These are phyloP conservation scores for Chlorophyllum brunneum DNA, from an alignment of 768 basidiomycete genomes.

Conservation along the genomic window DNA sequence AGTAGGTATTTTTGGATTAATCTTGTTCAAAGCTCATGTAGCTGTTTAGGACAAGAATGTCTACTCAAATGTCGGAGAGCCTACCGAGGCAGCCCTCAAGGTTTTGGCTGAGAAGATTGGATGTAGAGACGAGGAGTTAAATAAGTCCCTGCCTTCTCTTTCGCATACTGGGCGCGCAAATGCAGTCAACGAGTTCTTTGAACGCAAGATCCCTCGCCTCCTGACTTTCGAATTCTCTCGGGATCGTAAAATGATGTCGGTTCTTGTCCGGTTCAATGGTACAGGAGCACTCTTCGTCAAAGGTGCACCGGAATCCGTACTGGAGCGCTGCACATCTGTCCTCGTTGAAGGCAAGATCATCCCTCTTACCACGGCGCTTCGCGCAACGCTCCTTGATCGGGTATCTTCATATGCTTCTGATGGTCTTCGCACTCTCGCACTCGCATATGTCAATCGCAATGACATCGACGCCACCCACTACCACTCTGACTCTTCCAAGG, in stretches of 20 bases:
- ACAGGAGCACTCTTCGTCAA: conserved; percentile 86
- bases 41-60: conserved; percentile 62
- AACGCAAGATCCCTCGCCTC: conserved; percentile 68
- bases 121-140: conserved; percentile 55
- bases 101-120: conserved; percentile 95
- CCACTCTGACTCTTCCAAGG: conserved; percentile 68
- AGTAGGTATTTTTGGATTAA: conserved; percentile 20
- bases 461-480: conserved; percentile 82
- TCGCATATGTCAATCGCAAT: conserved; percentile 79
- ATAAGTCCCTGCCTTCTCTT: conserved; percentile 54
- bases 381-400: conserved; percentile 54
- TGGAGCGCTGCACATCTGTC: conserved; percentile 82
- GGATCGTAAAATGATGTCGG: conserved; percentile 99
- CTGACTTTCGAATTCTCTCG: conserved; percentile 97
- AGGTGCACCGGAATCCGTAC: conserved; percentile 92
- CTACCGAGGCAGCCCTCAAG: conserved; percentile 95
- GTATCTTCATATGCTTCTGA: conserved; percentile 71
- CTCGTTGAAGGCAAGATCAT: conserved; percentile 60
- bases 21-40: conserved; percentile 1
- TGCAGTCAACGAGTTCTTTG: conserved; percentile 83
- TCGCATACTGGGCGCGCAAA: conserved; percentile 63
- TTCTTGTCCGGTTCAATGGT: conserved; percentile 70
- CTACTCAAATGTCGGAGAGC: conserved; percentile 89
- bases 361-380: conserved; percentile 62
- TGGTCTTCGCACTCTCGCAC: conserved; percentile 87